phyloP scores from a whole-genome alignment of 129 eudicot species.

The Glebionis coronaria region DNA sequence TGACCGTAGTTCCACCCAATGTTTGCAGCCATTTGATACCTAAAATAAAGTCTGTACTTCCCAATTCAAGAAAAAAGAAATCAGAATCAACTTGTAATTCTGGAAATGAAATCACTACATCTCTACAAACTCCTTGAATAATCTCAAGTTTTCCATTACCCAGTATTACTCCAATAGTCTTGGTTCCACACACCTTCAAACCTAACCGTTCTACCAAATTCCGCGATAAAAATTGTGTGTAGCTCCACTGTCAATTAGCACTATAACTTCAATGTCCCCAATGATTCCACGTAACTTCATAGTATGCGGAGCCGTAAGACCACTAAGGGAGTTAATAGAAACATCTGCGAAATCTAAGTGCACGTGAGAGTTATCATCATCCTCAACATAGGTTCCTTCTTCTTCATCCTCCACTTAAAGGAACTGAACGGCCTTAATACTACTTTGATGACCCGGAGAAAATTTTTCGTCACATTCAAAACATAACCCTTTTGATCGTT shows the following conservation, averaged over 20 bases:
- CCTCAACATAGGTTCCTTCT: background rate
- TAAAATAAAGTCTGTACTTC: background rate
- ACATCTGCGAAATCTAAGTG: background rate
- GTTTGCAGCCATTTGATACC: background rate
- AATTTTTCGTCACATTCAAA: too few relatives aligned
- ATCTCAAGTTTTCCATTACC: background rate
- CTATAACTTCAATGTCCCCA: background rate
- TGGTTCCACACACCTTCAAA: too few relatives aligned
- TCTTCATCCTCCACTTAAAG: background rate
- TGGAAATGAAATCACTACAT: background rate
- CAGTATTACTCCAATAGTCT: background rate
- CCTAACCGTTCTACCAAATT: background rate
- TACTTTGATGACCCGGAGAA: too few relatives aligned
- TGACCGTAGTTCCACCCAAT: background rate
- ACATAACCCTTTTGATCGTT: too few relatives aligned
- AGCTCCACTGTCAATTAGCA: background rate
- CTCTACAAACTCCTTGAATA: background rate
- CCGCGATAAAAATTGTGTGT: background rate
- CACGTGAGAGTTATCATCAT: background rate
- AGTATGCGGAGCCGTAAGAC: background rate
- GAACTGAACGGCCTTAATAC: too few relatives aligned
- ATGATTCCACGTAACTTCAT: too few relatives aligned
- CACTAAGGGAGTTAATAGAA: background rate
- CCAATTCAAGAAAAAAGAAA: background rate
- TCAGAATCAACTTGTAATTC: background rate